A percentile compares a stretch with the other conserved stretches of the same genome.
phyloP scores from a whole-genome alignment of 495 filamentous ascomycete species.

The Astrothelium macrocarpum region DNA sequence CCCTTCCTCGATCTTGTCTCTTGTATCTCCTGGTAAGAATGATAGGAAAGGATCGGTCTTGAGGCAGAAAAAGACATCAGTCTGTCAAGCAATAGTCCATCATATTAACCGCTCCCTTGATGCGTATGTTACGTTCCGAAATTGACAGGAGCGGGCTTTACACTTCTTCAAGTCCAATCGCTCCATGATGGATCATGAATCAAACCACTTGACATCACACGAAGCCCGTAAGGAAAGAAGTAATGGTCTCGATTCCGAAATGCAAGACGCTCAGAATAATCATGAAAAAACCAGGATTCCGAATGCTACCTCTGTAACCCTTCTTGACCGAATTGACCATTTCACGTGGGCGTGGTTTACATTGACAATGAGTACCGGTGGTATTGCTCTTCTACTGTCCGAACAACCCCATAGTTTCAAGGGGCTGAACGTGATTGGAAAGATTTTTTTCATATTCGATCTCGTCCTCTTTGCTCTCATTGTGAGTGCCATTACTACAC shows the following conservation, averaged over 20 bases:
- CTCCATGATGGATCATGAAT: neutral
- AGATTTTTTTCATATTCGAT: constrained; percentile 35
- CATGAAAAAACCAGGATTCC: neutral
- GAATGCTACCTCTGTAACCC: neutral
- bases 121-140: no score
- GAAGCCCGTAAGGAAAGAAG: neutral
- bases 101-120: no score
- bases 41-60: no score
- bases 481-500: constrained; percentile 39
- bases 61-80: no score
- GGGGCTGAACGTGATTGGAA: constrained; percentile 25
- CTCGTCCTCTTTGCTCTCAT: constrained; percentile 48
- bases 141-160: no score
- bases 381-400: constrained; percentile 15
- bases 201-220: neutral
- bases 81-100: no score
- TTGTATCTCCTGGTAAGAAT: no score
- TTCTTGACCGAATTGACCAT: constrained; percentile 7
- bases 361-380: constrained; percentile 24
- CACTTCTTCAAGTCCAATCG: no score
- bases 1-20: no score
- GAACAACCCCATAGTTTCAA: constrained; percentile 20
- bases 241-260: neutral
- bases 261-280: neutral
- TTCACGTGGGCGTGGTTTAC: constrained; percentile 18